A percentile compares a stretch with the other conserved stretches of the same genome.
These are phyloP conservation scores for Trichomonascus vanleenenianus DNA, from an alignment of 805 yeast genomes.

Conservation along the genomic window DNA sequence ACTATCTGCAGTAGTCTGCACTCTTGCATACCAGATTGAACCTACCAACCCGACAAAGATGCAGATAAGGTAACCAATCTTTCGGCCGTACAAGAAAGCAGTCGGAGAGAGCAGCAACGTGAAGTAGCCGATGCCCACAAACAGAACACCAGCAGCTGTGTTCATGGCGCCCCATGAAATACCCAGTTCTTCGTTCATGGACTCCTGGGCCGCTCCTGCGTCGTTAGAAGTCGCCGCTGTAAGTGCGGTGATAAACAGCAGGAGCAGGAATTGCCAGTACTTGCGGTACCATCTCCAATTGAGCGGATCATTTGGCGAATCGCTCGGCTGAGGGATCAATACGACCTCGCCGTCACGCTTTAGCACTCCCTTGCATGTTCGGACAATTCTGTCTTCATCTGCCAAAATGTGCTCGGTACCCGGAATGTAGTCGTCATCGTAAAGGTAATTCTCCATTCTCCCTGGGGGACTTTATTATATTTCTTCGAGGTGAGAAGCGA, in stretches of 20 bases:
- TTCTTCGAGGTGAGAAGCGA: too few species aligned
- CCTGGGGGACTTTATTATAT: too few species aligned
- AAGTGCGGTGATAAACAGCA: slow-evolving; percentile 39
- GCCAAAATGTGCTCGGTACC: slow-evolving; percentile 18
- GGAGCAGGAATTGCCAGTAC: slow-evolving; percentile 34
- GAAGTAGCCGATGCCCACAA: slow-evolving; percentile 60
- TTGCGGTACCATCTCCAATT: slow-evolving; percentile 50
- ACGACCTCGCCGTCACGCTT: slow-evolving; percentile 31
- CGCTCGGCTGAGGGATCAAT: slow-evolving; percentile 58
- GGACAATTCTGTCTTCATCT: slow-evolving; percentile 10
- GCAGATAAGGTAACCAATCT: slow-evolving; percentile 55
- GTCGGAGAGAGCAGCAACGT: slow-evolving; percentile 60
- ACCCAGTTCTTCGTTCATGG: slow-evolving; percentile 52
- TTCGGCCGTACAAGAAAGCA: slow-evolving; percentile 61
- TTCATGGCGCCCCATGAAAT: slow-evolving; percentile 64
- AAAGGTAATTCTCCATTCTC: not conserved
- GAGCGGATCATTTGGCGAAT: slow-evolving; percentile 62
- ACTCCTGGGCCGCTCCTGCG: slow-evolving; percentile 66
- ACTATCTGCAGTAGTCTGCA: slow-evolving; percentile 48
- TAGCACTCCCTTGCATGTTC: not conserved
- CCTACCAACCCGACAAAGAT: slow-evolving; percentile 54
- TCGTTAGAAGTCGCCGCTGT: slow-evolving; percentile 55
- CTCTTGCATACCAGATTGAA: slow-evolving; percentile 63
- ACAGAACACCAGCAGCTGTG: slow-evolving; percentile 74
- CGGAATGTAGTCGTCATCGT: slow-evolving; percentile 19